These are phyloP conservation scores for Lagenaria siceraria DNA, from an alignment of 306 rosid genomes.

Conservation along the genomic window DNA sequence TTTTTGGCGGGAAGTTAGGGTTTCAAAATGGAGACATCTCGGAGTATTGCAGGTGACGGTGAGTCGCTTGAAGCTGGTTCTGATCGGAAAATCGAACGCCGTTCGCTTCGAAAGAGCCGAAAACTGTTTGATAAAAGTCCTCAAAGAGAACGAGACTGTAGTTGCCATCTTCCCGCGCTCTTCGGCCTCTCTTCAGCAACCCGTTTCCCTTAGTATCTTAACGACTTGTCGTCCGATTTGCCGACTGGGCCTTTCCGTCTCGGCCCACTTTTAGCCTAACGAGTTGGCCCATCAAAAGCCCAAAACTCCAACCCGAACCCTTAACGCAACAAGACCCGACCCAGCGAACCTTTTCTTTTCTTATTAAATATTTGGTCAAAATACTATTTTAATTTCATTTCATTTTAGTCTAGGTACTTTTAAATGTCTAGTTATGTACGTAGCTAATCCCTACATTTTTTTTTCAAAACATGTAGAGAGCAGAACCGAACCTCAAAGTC, in stretches of 20 bases:
- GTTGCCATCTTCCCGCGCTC: slow-evolving; percentile 17
- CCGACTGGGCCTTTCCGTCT: background rate
- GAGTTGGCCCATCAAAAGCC: background rate
- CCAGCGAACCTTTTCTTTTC: background rate
- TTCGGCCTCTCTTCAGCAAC: background rate
- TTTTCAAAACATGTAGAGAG: too few species aligned
- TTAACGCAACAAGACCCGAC: background rate
- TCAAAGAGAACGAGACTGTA: slow-evolving; percentile 22
- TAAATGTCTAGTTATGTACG: too few species aligned
- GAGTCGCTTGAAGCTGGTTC: slow-evolving; percentile 13
- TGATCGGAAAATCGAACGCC: slow-evolving; percentile 15
- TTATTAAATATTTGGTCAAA: too few species aligned
- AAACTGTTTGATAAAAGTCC: slow-evolving; percentile 77
- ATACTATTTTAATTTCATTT: too few species aligned
- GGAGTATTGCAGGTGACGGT: slow-evolving; percentile 4
- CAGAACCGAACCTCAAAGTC: too few species aligned
- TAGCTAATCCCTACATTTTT: too few species aligned
- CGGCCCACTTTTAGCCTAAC: background rate
- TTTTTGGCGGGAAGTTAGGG: slow-evolving; percentile 50
- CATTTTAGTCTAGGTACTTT: too few species aligned
- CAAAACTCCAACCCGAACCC: background rate
- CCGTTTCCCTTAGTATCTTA: background rate
- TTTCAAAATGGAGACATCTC: slow-evolving; percentile 22
- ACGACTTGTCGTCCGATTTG: background rate
- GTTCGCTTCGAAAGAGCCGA: slow-evolving; percentile 14